Percentiles rank a stretch among this genome's conserved stretches.
Evolutionary conservation across 164 flowering plant species (phyloP).

Genomic region (Annona cherimola): DNA sequence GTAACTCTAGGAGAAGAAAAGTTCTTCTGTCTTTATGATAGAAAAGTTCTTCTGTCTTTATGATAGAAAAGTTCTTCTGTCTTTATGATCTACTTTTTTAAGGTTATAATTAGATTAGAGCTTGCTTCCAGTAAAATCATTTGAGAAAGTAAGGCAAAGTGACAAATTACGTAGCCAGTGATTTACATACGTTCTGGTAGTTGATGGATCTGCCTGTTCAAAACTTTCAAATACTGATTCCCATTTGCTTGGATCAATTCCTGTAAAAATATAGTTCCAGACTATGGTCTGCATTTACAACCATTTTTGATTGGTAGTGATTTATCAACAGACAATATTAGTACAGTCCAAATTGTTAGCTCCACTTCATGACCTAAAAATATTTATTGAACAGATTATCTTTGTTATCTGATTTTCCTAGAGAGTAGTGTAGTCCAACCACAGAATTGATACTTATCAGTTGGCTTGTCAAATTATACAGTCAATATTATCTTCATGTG

Average conservation of each 20-base stretch:
- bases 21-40: background rate
- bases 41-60: background rate
- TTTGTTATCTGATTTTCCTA: background rate
- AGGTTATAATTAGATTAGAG: background rate
- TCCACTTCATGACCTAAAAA: background rate
- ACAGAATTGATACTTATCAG: background rate
- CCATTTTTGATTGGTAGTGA: background rate
- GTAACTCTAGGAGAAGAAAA: background rate
- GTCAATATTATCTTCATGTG: background rate
- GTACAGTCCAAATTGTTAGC: background rate
- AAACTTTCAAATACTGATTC: constrained; percentile 98
- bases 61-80: background rate
- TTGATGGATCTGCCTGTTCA: constrained; percentile 98
- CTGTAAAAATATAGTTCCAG: constrained; percentile 24
- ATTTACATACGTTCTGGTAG: constrained; percentile 73
- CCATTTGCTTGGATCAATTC: constrained; percentile 97
- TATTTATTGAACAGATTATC: background rate
- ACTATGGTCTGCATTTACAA: background rate
- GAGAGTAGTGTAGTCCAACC: background rate
- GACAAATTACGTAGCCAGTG: background rate
- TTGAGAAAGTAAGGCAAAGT: background rate
- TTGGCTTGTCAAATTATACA: background rate
- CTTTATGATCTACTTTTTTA: background rate
- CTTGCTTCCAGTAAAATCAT: background rate
- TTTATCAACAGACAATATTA: background rate